Evolutionary conservation across 2,329 filamentous ascomycete species (phyloP).

Genomic region (Penicillium capsulatum): DNA sequence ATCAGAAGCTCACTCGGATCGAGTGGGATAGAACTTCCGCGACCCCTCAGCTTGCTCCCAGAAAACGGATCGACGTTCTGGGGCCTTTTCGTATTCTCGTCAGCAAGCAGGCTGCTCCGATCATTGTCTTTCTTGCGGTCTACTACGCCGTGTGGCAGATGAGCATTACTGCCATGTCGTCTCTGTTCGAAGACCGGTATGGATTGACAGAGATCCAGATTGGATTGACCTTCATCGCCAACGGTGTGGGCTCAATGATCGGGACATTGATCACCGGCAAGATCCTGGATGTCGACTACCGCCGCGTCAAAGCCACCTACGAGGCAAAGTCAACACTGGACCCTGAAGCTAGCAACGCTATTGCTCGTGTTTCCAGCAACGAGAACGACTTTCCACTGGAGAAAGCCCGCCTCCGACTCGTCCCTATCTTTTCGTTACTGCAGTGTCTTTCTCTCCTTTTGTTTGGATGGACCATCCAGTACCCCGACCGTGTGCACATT

Average conservation of each 20-base stretch:
- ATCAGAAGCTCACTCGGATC: constrained; percentile 8
- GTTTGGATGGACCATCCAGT: constrained; percentile 54
- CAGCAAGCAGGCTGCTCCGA: constrained; percentile 42
- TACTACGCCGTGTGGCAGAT: constrained; percentile 56
- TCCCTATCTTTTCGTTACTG: constrained; percentile 44
- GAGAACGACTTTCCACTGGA: constrained; percentile 46
- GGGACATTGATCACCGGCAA: constrained; percentile 52
- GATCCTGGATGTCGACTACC: constrained; percentile 52
- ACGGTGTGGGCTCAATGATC: constrained; percentile 53
- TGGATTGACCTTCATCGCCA: constrained; percentile 53
- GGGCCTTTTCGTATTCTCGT: constrained; percentile 48
- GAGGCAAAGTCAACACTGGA: constrained; percentile 11
- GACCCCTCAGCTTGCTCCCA: constrained; percentile 14
- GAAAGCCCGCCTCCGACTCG: constrained; percentile 48
- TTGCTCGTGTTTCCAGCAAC: not conserved
- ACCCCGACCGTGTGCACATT: constrained; percentile 41
- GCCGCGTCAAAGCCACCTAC: constrained; percentile 35
- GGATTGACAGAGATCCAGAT: constrained; percentile 44
- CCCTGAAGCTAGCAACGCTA: constrained; percentile 1
- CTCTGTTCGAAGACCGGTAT: constrained; percentile 46
- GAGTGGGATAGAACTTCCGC: constrained; percentile 3
- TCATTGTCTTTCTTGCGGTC: constrained; percentile 48
- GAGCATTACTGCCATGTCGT: constrained; percentile 52
- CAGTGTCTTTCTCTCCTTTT: constrained; percentile 48
- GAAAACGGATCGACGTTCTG: constrained; percentile 43